A percentile compares a stretch with the other conserved stretches of the same genome.
phyloP scores from a whole-genome alignment of 495 filamentous ascomycete species.

The Podospora sp. region DNA sequence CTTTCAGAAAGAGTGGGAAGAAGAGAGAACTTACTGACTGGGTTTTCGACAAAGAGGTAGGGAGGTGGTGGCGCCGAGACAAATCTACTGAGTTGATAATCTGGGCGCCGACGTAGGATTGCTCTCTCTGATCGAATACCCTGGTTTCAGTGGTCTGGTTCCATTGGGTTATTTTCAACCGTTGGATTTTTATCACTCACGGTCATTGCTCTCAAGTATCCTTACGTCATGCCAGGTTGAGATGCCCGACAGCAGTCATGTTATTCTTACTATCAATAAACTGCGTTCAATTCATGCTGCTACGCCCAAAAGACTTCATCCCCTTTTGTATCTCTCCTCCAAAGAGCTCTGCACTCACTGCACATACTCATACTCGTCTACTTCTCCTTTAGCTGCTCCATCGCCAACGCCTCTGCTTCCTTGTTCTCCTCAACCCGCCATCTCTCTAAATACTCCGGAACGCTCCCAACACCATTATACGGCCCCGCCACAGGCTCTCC shows the following conservation, averaged over 20 bases:
- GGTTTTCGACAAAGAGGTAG: not conserved
- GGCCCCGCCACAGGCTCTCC: constrained; percentile 70
- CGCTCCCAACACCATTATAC: constrained; percentile 59
- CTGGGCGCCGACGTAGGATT: constrained; percentile 5
- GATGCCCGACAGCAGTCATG: no score
- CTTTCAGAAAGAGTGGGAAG: not conserved
- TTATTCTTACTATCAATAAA: no score
- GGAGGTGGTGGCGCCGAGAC: not conserved
- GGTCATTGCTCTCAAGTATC: no score
- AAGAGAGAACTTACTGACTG: constrained; percentile 1
- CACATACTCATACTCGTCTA: constrained; percentile 27
- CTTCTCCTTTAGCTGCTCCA: constrained; percentile 43
- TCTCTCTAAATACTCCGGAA: constrained; percentile 65
- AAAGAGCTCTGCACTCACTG: no score
- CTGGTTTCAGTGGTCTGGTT: not conserved
- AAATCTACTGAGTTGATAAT: not conserved
- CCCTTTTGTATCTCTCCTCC: not conserved
- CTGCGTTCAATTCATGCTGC: no score
- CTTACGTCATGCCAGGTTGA: no score
- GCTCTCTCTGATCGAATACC: not conserved
- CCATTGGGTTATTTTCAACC: not conserved
- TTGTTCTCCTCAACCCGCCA: constrained; percentile 60
- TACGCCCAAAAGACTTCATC: no score
- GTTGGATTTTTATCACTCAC: not conserved
- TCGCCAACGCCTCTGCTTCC: constrained; percentile 55